A percentile compares a stretch with the other conserved stretches of the same genome.
These are phyloP conservation scores for Citeromyces hawaiiensis DNA, from an alignment of 1,139 yeast species.

Conservation along the genomic window DNA sequence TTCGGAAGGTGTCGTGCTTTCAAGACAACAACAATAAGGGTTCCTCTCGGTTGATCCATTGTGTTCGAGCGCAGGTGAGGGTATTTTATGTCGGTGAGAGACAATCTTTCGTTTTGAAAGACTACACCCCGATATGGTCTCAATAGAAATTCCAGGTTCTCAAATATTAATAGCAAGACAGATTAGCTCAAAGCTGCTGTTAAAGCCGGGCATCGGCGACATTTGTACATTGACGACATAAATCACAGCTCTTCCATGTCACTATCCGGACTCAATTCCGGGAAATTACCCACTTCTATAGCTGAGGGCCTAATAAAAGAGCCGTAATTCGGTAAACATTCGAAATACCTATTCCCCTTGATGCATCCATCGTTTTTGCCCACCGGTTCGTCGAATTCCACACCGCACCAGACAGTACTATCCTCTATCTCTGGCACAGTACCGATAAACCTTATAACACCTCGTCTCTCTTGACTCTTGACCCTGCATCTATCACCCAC, in stretches of 20 bases:
- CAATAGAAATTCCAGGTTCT: too few relatives aligned
- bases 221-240: too few relatives aligned
- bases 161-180: too few relatives aligned
- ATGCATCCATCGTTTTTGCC: slow-evolving; percentile 81
- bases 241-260: too few relatives aligned
- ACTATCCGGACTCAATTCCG: slow-evolving; percentile 31
- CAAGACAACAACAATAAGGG: slow-evolving; percentile 17
- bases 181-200: too few relatives aligned
- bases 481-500: slow-evolving; percentile 22
- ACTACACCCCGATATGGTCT: too few relatives aligned
- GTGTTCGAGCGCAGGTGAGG: too few relatives aligned
- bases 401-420: slow-evolving; percentile 56
- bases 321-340: slow-evolving; percentile 28
- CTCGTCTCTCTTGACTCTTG: slow-evolving; percentile 38
- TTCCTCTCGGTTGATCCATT: slow-evolving; percentile 9
- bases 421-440: slow-evolving; percentile 39
- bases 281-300: slow-evolving; percentile 41
- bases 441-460: slow-evolving; percentile 58
- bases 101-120: too few relatives aligned
- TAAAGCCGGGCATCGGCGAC: too few relatives aligned
- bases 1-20: slow-evolving; percentile 68
- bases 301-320: slow-evolving; percentile 35
- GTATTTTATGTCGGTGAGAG: too few relatives aligned
- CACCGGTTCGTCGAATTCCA: slow-evolving; percentile 45
- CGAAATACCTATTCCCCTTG: slow-evolving; percentile 43